Conservation (phyloP, 352 stramenopile genomes). For the Phytophthora litchii region DNA sequence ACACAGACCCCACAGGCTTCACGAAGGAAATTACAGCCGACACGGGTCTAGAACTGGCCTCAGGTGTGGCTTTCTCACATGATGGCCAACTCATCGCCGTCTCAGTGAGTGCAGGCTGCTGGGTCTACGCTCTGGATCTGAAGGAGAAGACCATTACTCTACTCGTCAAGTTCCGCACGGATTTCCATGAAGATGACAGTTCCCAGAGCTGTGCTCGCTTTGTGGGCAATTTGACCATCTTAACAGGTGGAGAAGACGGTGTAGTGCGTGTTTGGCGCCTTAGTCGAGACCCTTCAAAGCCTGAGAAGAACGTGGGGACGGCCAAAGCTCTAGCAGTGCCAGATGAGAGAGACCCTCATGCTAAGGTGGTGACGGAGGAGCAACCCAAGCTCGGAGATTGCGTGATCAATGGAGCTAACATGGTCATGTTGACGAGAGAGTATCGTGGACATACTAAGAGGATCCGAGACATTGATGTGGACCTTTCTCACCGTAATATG, state of each 20-base stretch:
- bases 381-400: constrained; percentile 64
- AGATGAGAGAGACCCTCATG: constrained; percentile 27
- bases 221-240: constrained; percentile 75
- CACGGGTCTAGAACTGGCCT: constrained; percentile 74
- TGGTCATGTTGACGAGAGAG: constrained; percentile 75
- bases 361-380: constrained; percentile 27
- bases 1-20: constrained; percentile 68
- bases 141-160: constrained; percentile 66
- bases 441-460: constrained; percentile 80
- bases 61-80: constrained; percentile 76
- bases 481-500: constrained; percentile 80
- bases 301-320: constrained; percentile 49
- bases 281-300: constrained; percentile 51
- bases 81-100: constrained; percentile 78
- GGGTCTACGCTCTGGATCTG: constrained; percentile 73
- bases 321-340: constrained; percentile 42
- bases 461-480: constrained; percentile 83
- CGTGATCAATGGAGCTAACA: constrained; percentile 48
- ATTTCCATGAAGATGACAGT: constrained; percentile 77
- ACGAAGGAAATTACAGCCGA: constrained; percentile 72
- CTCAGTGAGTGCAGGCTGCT: constrained; percentile 76
- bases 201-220: constrained; percentile 79
- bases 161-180: constrained; percentile 81
- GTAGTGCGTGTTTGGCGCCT: constrained; percentile 78
- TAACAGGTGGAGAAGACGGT: constrained; percentile 86